Evolutionary conservation across 1,139 yeast species (phyloP).

Genomic region (Geotrichum aggregatum): DNA sequence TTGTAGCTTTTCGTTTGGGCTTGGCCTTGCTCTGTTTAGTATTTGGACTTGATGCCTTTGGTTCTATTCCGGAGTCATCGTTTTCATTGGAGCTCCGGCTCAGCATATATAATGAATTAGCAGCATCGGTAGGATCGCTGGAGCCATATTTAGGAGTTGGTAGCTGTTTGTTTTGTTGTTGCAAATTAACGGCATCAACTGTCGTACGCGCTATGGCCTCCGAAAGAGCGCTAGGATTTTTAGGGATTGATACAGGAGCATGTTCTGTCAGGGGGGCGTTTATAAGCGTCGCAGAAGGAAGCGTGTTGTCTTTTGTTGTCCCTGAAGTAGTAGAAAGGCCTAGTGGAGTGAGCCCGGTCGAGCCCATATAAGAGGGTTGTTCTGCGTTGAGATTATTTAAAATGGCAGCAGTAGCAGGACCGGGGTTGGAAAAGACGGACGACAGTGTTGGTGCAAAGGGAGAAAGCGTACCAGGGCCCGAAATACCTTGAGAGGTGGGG

Average conservation of each 20-base stretch:
- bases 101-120: constrained; percentile 21
- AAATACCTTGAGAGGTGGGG: constrained; percentile 8
- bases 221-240: background rate
- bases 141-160: background rate
- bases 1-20: constrained; percentile 5
- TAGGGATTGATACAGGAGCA: constrained; percentile 9
- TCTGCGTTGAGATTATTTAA: constrained; percentile 34
- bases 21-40: background rate
- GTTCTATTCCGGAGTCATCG: constrained; percentile 6
- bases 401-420: constrained; percentile 40
- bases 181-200: constrained; percentile 9
- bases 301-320: background rate
- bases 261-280: background rate
- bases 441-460: constrained; percentile 22
- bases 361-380: constrained; percentile 10
- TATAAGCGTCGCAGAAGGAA: background rate
- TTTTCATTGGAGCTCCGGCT: constrained; percentile 11
- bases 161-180: constrained; percentile 3
- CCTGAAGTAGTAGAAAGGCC: constrained; percentile 5
- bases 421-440: constrained; percentile 39
- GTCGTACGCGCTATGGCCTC: constrained; percentile 16
- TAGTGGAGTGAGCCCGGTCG: constrained; percentile 21
- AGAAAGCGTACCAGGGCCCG: constrained; percentile 35
- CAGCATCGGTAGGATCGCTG: constrained; percentile 20
- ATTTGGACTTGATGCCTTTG: background rate